Percentiles rank a stretch among this genome's conserved stretches.
These are phyloP conservation scores for Inosperma sp. DNA, from an alignment of 768 basidiomycete species.

Conservation along the genomic window DNA sequence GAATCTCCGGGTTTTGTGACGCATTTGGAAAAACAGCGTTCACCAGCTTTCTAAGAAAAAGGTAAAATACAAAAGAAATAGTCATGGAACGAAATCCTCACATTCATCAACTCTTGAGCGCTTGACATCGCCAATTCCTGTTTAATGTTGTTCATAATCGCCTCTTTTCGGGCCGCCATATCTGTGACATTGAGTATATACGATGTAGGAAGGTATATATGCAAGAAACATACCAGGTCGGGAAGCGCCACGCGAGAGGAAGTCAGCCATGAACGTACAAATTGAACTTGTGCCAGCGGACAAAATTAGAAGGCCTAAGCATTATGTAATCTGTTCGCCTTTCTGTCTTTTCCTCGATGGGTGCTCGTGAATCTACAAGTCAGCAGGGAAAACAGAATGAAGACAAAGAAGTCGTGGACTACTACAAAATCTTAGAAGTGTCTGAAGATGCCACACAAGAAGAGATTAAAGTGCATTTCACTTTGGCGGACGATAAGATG, in stretches of 20 bases:
- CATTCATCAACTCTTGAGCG: constrained; percentile 79
- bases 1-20: constrained; percentile 70
- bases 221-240: constrained; percentile 28
- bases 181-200: constrained; percentile 27
- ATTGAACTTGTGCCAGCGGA: background rate
- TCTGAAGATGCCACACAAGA: constrained; percentile 78
- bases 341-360: constrained; percentile 43
- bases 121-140: constrained; percentile 69
- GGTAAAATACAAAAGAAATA: constrained; percentile 1
- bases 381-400: constrained; percentile 23
- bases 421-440: constrained; percentile 78
- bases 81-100: constrained; percentile 34
- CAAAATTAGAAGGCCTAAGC: no score
- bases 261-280: constrained; percentile 63
- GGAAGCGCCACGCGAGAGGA: constrained; percentile 36
- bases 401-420: constrained; percentile 45
- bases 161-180: constrained; percentile 45
- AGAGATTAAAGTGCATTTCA: constrained; percentile 71
- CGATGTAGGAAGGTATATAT: background rate
- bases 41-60: constrained; percentile 63
- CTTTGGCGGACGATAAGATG: background rate
- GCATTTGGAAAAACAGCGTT: constrained; percentile 75
- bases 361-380: constrained; percentile 60
- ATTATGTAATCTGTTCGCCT: background rate
- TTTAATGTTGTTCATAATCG: constrained; percentile 59